Percentiles rank a stretch among this genome's conserved stretches.
phyloP scores from a whole-genome alignment of 257 asterid genomes.

The Nicotiana noctiflora region DNA sequence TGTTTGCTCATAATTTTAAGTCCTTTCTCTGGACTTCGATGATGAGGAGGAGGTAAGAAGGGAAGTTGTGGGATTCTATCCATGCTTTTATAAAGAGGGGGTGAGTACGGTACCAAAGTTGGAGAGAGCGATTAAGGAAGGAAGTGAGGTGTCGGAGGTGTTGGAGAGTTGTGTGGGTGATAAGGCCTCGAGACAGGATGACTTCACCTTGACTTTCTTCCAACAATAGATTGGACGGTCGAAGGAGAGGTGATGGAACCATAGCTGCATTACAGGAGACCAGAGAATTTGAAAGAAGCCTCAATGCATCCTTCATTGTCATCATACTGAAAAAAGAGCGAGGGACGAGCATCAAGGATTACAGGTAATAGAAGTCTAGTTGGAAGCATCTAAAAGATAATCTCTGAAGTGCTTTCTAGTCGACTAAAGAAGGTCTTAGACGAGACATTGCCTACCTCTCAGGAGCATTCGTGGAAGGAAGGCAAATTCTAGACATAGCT shows the following conservation, averaged over 20 bases:
- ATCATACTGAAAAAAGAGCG: no score
- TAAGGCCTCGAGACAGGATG: no score
- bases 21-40: not conserved
- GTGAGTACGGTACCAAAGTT: not conserved
- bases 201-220: no score
- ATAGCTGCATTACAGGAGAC: not conserved
- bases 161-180: no score
- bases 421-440: not conserved
- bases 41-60: not conserved
- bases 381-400: not conserved
- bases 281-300: not conserved
- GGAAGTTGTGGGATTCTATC: not conserved
- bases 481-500: not conserved
- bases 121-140: no score
- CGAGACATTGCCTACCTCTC: not conserved
- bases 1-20: not conserved
- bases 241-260: no score
- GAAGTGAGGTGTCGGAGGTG: no score
- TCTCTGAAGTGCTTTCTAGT: not conserved
- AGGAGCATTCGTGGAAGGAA: not conserved
- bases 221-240: no score
- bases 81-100: not conserved
- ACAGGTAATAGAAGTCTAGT: no score
- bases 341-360: not conserved
- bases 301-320: no score